phyloP scores from a whole-genome alignment of 1,284 basidiomycete genomes.

The Sporisorium reilianum region DNA sequence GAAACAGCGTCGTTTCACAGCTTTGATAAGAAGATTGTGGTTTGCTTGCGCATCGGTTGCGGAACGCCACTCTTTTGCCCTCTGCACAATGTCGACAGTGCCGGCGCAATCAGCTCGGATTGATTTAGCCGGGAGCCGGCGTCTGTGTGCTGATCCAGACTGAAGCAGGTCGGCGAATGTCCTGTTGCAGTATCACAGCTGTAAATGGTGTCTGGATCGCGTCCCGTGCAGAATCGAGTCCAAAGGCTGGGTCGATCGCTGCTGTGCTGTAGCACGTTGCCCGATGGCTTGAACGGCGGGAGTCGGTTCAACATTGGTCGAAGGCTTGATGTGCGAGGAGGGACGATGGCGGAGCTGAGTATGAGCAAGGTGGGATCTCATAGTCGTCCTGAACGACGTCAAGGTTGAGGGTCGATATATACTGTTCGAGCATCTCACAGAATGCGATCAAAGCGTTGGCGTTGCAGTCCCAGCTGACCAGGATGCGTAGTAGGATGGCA shows the following conservation, averaged over 20 bases:
- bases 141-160: not conserved
- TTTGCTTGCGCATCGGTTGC: not conserved
- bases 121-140: not conserved
- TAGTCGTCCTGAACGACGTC: no score
- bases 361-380: no score
- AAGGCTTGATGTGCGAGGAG: not conserved
- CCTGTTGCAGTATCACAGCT: not conserved
- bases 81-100: not conserved
- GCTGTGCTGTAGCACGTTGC: not conserved
- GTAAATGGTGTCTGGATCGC: not conserved
- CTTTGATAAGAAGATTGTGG: conserved; percentile 1
- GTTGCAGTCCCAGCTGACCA: no score
- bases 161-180: not conserved
- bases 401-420: no score
- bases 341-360: no score
- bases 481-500: no score
- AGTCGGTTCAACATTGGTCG: not conserved
- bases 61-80: not conserved
- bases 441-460: no score
- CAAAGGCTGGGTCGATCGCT: not conserved
- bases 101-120: not conserved
- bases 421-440: no score
- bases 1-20: not conserved
- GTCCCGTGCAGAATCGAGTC: not conserved
- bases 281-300: not conserved